Conservation (phyloP, 148 eudicot genomes). For the Bassia scoparia region DNA sequence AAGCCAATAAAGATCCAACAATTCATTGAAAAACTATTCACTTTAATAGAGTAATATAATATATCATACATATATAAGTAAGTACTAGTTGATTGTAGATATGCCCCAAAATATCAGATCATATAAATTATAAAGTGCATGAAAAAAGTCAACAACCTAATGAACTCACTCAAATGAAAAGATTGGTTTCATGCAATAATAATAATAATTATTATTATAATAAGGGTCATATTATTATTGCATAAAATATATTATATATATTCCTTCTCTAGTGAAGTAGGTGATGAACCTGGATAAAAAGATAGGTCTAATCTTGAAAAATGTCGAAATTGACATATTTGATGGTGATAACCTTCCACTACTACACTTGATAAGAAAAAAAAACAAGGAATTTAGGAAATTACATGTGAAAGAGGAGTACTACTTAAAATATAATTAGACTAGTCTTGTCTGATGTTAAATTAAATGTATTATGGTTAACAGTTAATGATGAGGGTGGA, state of each 20-base stretch:
- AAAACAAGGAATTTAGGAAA: background rate
- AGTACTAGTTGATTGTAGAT: no score
- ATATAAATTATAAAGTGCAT: no score
- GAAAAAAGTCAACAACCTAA: background rate
- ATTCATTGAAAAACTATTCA: no score
- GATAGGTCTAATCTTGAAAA: conserved; percentile 2
- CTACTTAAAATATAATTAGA: background rate
- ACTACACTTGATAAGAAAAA: no score
- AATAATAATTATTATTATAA: background rate
- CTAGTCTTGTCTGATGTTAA: background rate
- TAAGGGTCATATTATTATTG: background rate
- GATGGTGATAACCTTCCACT: background rate
- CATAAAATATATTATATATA: background rate
- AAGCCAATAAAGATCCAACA: no score
- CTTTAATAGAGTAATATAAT: no score
- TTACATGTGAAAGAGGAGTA: conserved; percentile 1
- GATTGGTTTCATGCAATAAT: conserved; percentile 1
- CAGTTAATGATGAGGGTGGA: no score
- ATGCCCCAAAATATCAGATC: no score
- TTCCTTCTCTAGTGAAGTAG: conserved; percentile 1
- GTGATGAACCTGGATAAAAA: conserved; percentile 5
- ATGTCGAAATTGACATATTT: conserved; percentile 4
- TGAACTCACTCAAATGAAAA: background rate
- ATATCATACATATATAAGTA: no score
- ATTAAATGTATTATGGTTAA: no score